phyloP scores from a whole-genome alignment of 495 filamentous ascomycete species.

The Parathielavia hyrcaniae region DNA sequence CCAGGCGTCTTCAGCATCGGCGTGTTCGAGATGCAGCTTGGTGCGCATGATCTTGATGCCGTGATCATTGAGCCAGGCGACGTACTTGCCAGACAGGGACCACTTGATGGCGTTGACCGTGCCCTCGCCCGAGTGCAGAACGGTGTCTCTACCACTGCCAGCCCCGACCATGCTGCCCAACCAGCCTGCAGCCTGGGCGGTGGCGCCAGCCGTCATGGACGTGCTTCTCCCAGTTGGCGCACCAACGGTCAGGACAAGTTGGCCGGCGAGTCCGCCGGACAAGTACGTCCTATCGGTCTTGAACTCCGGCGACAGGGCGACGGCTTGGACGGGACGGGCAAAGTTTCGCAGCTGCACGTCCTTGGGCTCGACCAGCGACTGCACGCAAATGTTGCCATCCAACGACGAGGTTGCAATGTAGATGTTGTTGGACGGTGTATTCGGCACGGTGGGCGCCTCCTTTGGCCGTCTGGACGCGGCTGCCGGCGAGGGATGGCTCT shows the following conservation, averaged over 20 bases:
- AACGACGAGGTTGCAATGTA: conserved; percentile 91
- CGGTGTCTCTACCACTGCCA: conserved; percentile 74
- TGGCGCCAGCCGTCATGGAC: conserved; percentile 71
- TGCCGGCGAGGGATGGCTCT: conserved; percentile 48
- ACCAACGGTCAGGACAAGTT: conserved; percentile 80
- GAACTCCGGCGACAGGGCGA: conserved; percentile 88
- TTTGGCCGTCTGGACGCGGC: conserved; percentile 44
- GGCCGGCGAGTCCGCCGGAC: conserved; percentile 84
- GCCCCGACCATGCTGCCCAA: conserved; percentile 75
- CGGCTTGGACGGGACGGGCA: conserved; percentile 80
- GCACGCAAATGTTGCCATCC: conserved; percentile 88
- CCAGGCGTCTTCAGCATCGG: conserved; percentile 79
- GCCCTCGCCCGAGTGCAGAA: conserved; percentile 89
- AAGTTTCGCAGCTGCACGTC: conserved; percentile 91
- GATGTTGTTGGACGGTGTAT: conserved; percentile 75
- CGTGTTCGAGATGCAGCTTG: conserved; percentile 70
- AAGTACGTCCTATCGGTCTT: conserved; percentile 79
- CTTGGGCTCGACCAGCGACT: conserved; percentile 62
- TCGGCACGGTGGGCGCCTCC: conserved; percentile 49
- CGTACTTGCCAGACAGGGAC: conserved; percentile 84
- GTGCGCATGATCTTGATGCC: conserved; percentile 97
- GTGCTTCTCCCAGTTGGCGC: conserved; percentile 70
- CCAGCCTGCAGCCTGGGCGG: conserved; percentile 81
- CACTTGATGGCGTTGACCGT: conserved; percentile 85
- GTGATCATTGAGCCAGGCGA: conserved; percentile 91